Percentiles rank a stretch among this genome's conserved stretches.
Conservation (phyloP, 2,329 filamentous ascomycete species). For the Thyridium curvatum region DNA sequence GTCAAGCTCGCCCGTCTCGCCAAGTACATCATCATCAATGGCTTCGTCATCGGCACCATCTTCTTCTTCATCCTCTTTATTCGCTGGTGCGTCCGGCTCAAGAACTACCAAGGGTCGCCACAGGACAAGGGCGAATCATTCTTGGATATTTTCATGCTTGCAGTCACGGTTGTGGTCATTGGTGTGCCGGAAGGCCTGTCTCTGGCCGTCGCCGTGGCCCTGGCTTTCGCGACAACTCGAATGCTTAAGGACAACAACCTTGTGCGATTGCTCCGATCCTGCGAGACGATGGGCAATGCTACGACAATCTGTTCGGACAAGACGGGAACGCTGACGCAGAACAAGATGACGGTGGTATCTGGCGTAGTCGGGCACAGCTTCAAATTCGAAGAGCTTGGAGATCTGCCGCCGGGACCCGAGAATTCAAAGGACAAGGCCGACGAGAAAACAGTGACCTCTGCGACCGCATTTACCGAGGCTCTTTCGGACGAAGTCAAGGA, state of each 20-base stretch:
- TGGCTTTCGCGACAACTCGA: conserved; percentile 61
- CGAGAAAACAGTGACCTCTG: conserved; percentile 7
- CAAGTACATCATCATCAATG: conserved; percentile 36
- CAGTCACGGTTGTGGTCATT: conserved; percentile 60
- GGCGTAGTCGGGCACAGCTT: conserved; percentile 39
- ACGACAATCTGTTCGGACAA: conserved; percentile 55
- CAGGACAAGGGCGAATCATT: conserved; percentile 54
- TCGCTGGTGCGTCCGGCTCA: conserved; percentile 65
- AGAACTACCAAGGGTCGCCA: conserved; percentile 37
- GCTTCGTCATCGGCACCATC: conserved; percentile 63
- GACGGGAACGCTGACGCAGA: conserved; percentile 59
- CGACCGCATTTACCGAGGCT: conserved; percentile 58
- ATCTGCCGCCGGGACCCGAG: not conserved
- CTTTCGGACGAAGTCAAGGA: conserved; percentile 53
- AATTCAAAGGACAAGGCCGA: no score
- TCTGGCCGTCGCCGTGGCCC: conserved; percentile 59
- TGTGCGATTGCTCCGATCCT: conserved; percentile 59
- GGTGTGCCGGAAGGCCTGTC: conserved; percentile 62
- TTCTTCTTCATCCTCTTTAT: conserved; percentile 74
- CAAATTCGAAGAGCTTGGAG: conserved; percentile 1
- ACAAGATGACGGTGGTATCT: conserved; percentile 55
- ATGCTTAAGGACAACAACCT: conserved; percentile 67
- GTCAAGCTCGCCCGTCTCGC: conserved; percentile 42
- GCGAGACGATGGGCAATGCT: conserved; percentile 65
- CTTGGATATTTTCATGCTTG: conserved; percentile 56